Evolutionary conservation across 345 rosid genomes (phyloP), one percentile per base, ranked within the genome.

Genomic region (Aegle marmelos): DNA sequence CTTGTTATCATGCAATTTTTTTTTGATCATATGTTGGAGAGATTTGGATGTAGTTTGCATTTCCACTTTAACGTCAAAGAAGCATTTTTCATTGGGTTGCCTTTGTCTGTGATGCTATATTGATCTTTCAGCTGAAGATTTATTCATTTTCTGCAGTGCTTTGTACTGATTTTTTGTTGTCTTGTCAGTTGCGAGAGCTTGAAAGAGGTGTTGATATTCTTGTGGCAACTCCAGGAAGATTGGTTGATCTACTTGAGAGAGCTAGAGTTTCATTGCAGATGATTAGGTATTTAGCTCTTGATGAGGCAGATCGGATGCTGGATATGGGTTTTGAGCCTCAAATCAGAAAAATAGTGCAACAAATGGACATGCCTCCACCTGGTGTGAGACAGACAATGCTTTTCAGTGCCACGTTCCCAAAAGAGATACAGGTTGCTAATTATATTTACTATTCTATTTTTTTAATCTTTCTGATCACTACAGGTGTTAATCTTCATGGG

Each of bases 251-350:
- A 86, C 87, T 96, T 41, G 99, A 96, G 90, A 90, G 99, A 79
- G 97, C 95, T 80, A 90, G 97, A 86, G 99, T 96, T 56, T 94
- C 98, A 1, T 78, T 96, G 80, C 97, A 94, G 82, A 90, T 92
- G 97, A 85, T 92, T 82, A 90, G 86, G 81, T 96, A 86, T 68
- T 84, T 96, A 84, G 98, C 98, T 57, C 90, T 96, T 36, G 99
- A 96, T 79, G 99, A 96, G 85, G 99, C 99, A 27, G 99, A 96
- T 87, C 87, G 99, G 74, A 96, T 96, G 99, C 83, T 96, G 76
- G 99, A 96, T 83, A 96, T 96, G 99, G 99, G 99, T 78, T 96
- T 96, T 88, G 99, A 96, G 87, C 99, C 99, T 36, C 99, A 96
- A 81, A 96, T 96, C 67, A 89, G 99, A 73, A 96, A 96, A 80